A percentile compares a stretch with the other conserved stretches of the same genome.
Conservation (phyloP, 2,329 filamentous ascomycete species). For the Ophiostoma australiae region DNA sequence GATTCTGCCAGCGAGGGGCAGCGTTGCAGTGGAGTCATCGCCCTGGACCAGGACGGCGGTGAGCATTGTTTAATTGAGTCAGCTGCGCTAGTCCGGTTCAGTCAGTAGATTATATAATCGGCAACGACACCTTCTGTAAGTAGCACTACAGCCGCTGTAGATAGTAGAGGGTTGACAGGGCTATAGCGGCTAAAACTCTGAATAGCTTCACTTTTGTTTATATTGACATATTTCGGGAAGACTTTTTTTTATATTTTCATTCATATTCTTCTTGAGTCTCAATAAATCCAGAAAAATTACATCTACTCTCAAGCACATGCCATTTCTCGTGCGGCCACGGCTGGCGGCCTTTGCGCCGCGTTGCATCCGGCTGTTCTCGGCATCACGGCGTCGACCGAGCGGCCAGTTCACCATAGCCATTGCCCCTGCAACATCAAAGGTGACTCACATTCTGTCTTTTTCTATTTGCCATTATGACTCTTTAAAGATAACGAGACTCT, state of each 20-base stretch:
- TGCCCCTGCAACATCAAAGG: conserved; percentile 24
- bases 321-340: conserved; percentile 20
- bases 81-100: not conserved
- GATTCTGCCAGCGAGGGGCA: conserved; percentile 17
- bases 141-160: not conserved
- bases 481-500: not conserved
- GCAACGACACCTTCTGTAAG: not conserved
- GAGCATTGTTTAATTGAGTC: not conserved
- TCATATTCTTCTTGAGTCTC: not conserved
- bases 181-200: conserved; percentile 19
- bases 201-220: conserved; percentile 20
- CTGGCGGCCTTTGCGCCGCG: conserved; percentile 10
- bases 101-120: not conserved
- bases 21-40: not conserved
- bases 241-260: not conserved
- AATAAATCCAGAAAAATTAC: not conserved
- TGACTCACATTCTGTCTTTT: not conserved
- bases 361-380: conserved; percentile 18
- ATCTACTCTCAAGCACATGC: conserved; percentile 9
- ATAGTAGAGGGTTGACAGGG: too few relatives aligned
- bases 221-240: not conserved
- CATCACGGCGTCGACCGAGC: not conserved
- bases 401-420: conserved; percentile 27
- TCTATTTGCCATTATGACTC: not conserved
- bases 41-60: not conserved